Base-by-base conservation (phyloP, 2,329 filamentous ascomycete genomes). In the Alternaria sp. region DNA sequence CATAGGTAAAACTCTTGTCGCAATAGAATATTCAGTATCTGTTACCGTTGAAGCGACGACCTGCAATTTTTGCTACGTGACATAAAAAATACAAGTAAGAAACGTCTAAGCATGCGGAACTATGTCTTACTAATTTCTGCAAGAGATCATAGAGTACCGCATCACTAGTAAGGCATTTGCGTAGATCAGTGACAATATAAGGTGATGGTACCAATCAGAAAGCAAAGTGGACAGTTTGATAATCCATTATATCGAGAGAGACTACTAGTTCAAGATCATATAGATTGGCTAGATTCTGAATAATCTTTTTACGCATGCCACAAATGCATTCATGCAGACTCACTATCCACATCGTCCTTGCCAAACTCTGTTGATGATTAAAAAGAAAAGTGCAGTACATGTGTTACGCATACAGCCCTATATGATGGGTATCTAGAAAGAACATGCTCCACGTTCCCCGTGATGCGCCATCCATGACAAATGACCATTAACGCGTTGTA, bases 381-480 rank as follows among this genome's bases (percentile, higher is more conserved):
- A 16, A 25, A 43, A 43, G 40, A 43, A 43, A 10, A 20, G 7
- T 43, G 40, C 20, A 43, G 40, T 43, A 25, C 11, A 40, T 20
- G n/a, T 18, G 44, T 36, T 44, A 55, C 25, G 27, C 32, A 58
- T 34, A 53, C 38, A 58, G 49, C 41, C 48, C 49, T 51, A 45
- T 34, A 46, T 40, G 20, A 46, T 41, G 55, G 49, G 49, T 54
- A 54, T 58, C 48, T 58, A 58, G 16, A 53, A 44, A 41, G 36
- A 30, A 18, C 36, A 20, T 4, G 25, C 9, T 38, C 40, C 27
- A 20, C 12, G 18, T 54, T 22, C n/a, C 8, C 20, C 11, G 9
- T 38, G 5, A 16, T 38, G 30, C 20, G 30, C 46, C 46, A 7
- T 49, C 20, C 40, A 25, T 43, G 40, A 25, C 20, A 20, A 14